Base-by-base conservation (phyloP, 257 asterid genomes). In the Paraleonurus japonicus region DNA sequence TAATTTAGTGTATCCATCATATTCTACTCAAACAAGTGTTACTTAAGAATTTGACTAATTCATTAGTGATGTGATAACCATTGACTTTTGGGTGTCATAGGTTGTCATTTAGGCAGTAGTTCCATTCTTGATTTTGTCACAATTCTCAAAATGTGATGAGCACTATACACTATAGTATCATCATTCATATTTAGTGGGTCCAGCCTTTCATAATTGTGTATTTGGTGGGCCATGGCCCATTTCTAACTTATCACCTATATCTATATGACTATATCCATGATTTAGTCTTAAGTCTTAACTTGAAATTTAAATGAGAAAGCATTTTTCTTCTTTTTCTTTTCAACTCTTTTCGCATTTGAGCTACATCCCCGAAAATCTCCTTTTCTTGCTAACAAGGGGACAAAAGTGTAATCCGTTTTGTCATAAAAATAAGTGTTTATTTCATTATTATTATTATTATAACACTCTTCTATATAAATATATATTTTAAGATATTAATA, bases 1-100 rank as follows among this genome's bases (percentile, higher is more conserved):
- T n/a, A n/a, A n/a, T n/a, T n/a, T n/a, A n/a, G n/a, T n/a, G n/a
- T n/a, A n/a, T n/a, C n/a, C n/a, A n/a, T n/a, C n/a, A n/a, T n/a
- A n/a, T n/a, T n/a, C n/a, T n/a, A n/a, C n/a, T n/a, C n/a, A n/a
- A n/a, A n/a, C n/a, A n/a, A n/a, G n/a, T n/a, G n/a, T n/a, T n/a
- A n/a, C n/a, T n/a, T n/a, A n/a, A n/a, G n/a, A n/a, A n/a, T n/a
- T n/a, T n/a, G n/a, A n/a, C n/a, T n/a, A n/a, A 67, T 75, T 69
- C 71, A n/a, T 61, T 35, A 19, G 61, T 61, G 43, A 61, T 60
- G 69, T 39, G 75, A 61, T 75, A 33, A 17, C 27, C 26, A 27
- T 57, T 39, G 72, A 73, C 78, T 73, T 64, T 54, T 33, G 19
- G 16, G 12, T 23, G 19, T 28, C 26, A 41, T 11, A 17, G 48